Base-by-base conservation (phyloP, 2,329 filamentous ascomycete genomes). In the Monosporascus sp. region DNA sequence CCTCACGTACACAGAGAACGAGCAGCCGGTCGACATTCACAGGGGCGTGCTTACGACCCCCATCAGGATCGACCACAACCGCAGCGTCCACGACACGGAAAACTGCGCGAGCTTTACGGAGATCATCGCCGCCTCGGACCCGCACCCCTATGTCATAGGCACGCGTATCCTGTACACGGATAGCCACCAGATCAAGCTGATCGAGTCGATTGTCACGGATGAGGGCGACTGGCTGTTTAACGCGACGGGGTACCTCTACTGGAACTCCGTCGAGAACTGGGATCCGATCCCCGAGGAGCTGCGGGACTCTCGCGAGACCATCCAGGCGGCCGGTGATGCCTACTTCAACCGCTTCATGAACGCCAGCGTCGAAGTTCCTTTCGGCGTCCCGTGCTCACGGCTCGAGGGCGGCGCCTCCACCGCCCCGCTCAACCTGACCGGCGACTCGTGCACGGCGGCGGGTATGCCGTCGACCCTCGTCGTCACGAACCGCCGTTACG, bases 31-130 rank as follows among this genome's bases (percentile, higher is more conserved):
- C 38, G 45, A 50, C 24, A 53, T 66, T 14, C 35, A 49, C 25
- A 49, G 54, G 15, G 61, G 65, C 5, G 51, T 70, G 1, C 57
- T 72, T n/a, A 54, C 59, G 7, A 56, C 63, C 49, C 50, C 65
- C 6, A 61, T 72, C 20, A 60, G 56, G 39, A 62, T 70, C 41
- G 68, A 70, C 49, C 62, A 68, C 52, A 63, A 62, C 47, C 65
- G 65, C 53, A 70, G 64, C 48, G 66, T 65, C 53, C 55, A 65
- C 52, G 70, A 72, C 60, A 60, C 63, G 3, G 60, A 60, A 17
- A 56, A 55, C 27, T 72, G 70, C 57, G 66, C 71, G 18, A 71
- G 73, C 37, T 72, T 71, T 54, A 73, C 75, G 20, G 71, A 75
- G 58, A 65, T 76, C 50, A 68, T 72, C 53, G 60, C 62, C 24